Evolutionary conservation across 202 grass and related monocot genomes (phyloP).

Genomic region (Cymbopogon flexuosus): DNA sequence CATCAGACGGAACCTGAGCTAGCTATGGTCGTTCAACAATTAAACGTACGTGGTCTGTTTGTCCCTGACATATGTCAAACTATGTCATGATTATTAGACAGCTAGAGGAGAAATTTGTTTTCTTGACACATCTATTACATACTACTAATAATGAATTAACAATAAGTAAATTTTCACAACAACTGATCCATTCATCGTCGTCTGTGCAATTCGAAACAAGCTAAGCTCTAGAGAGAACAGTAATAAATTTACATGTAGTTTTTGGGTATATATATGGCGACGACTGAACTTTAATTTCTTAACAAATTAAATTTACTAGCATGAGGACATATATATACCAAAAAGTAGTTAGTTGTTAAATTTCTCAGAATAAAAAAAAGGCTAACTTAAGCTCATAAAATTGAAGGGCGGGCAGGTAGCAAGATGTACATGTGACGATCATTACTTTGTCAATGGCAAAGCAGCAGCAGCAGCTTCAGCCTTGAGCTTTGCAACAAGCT

Average conservation of each 20-base stretch:
- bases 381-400: no score
- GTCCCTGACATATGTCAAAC: slow-evolving; percentile 13
- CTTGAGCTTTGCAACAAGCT: not conserved
- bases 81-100: slow-evolving; percentile 24
- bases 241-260: no score
- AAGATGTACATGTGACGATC: not conserved
- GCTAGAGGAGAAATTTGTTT: slow-evolving; percentile 24
- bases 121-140: not conserved
- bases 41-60: slow-evolving; percentile 29
- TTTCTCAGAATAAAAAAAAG: no score
- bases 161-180: not conserved
- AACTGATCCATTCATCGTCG: no score
- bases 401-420: no score
- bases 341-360: no score
- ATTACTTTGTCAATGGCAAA: slow-evolving; percentile 21
- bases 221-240: no score
- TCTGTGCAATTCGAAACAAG: no score
- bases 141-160: not conserved
- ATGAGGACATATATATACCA: no score
- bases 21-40: slow-evolving; percentile 18
- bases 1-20: slow-evolving; percentile 16
- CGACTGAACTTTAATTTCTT: no score
- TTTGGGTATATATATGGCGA: no score
- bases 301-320: no score
- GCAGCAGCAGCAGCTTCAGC: not conserved